A percentile compares a stretch with the other conserved stretches of the same genome.
Conservation (phyloP, 345 rosid genomes). For the Eucalyptus fibrosa region DNA sequence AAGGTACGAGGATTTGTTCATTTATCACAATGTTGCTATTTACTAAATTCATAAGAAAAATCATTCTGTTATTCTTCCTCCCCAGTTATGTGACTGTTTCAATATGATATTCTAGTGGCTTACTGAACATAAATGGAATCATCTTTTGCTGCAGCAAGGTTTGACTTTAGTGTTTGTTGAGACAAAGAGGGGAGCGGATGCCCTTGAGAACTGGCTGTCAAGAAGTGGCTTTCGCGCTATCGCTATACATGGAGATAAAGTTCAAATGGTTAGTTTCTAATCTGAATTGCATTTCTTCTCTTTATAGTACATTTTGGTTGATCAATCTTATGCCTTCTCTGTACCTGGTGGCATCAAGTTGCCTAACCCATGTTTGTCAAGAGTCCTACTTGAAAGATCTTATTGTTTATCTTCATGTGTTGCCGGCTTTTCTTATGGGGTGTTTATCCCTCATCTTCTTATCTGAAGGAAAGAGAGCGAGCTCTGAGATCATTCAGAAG, state of each 20-base stretch:
- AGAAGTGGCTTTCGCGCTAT: slow-evolving; percentile 24
- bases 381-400: background rate
- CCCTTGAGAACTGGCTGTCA: slow-evolving; percentile 22
- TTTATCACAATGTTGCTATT: background rate
- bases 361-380: background rate
- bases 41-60: background rate
- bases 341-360: background rate
- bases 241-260: slow-evolving; percentile 48
- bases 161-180: slow-evolving; percentile 45
- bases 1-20: background rate
- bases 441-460: background rate
- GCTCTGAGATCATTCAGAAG: slow-evolving; percentile 34
- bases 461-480: slow-evolving; percentile 32
- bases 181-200: slow-evolving; percentile 50
- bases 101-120: background rate
- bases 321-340: background rate
- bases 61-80: background rate
- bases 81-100: background rate
- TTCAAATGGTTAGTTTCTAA: slow-evolving; percentile 18
- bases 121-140: background rate
- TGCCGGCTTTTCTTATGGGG: background rate
- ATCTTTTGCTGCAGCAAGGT: slow-evolving; percentile 11
- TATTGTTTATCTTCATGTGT: background rate
- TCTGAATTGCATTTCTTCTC: background rate
- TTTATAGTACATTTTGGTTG: background rate